phyloP scores from a whole-genome alignment of 331 rosid genomes.

The Stylosanthes scabra region DNA sequence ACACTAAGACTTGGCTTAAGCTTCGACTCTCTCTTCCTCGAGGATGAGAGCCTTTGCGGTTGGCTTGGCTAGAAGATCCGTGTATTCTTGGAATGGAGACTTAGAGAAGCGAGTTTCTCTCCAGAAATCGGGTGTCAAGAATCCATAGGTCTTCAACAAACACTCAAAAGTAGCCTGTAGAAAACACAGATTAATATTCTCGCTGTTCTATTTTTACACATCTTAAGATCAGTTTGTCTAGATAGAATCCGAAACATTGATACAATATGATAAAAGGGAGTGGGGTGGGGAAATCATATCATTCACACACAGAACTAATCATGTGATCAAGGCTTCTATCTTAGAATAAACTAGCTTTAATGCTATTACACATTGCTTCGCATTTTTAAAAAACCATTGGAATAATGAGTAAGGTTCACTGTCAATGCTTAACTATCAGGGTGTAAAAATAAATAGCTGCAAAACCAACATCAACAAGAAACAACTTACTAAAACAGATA shows the following conservation, averaged over 20 bases:
- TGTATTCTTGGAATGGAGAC: conserved; percentile 93
- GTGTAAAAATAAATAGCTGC: too few relatives aligned
- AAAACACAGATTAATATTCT: background rate
- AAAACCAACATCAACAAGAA: too few relatives aligned
- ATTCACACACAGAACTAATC: background rate
- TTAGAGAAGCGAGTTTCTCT: conserved; percentile 82
- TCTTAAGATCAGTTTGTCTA: too few relatives aligned
- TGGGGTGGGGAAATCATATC: background rate
- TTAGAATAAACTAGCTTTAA: too few relatives aligned
- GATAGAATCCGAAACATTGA: too few relatives aligned
- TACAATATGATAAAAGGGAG: background rate
- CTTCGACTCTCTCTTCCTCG: conserved; percentile 66
- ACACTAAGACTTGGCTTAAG: conserved; percentile 35
- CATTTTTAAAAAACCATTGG: too few relatives aligned
- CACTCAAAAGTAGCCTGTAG: conserved; percentile 86
- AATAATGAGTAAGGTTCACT: too few relatives aligned
- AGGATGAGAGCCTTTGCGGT: conserved; percentile 62
- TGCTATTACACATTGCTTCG: too few relatives aligned
- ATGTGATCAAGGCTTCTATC: background rate
- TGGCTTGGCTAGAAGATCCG: conserved; percentile 80
- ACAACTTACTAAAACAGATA: too few relatives aligned
- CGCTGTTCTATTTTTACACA: too few relatives aligned
- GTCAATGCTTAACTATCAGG: too few relatives aligned
- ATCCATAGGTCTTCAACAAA: conserved; percentile 79
- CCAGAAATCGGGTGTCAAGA: conserved; percentile 95